Conservation (phyloP, 768 basidiomycete genomes). For the Boletus sp. region DNA sequence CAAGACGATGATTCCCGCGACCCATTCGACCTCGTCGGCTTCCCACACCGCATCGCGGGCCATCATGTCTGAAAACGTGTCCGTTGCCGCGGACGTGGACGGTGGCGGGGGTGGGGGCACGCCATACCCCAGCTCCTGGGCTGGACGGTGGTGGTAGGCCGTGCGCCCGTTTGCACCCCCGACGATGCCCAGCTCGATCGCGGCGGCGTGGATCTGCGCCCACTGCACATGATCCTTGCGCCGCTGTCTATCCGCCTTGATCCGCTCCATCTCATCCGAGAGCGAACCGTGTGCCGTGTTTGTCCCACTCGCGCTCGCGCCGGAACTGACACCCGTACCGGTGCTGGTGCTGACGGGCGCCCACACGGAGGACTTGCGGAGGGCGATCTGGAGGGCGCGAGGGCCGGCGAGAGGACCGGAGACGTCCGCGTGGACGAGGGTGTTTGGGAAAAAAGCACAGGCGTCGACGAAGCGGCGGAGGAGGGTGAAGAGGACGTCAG, state of each 20-base stretch:
- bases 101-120: constrained; percentile 6
- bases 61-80: constrained; percentile 55
- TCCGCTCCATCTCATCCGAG: constrained; percentile 60
- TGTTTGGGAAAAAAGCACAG: constrained; percentile 46
- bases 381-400: constrained; percentile 55
- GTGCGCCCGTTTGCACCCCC: constrained; percentile 22
- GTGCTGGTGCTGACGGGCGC: constrained; percentile 26
- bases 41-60: constrained; percentile 68
- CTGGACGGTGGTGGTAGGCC: constrained; percentile 28
- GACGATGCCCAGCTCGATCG: constrained; percentile 56
- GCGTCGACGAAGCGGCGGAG: constrained; percentile 54
- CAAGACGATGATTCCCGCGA: constrained; percentile 58
- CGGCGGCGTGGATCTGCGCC: constrained; percentile 64
- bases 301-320: neutral
- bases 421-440: constrained; percentile 51
- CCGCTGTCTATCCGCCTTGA: constrained; percentile 55
- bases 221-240: constrained; percentile 64
- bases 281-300: constrained; percentile 33
- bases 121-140: constrained; percentile 40
- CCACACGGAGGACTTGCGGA: constrained; percentile 58
- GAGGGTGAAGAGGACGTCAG: constrained; percentile 12
- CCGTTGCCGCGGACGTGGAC: constrained; percentile 20
- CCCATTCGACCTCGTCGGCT: constrained; percentile 64
- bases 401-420: constrained; percentile 54
- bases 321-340: neutral